Evolutionary conservation across 2,329 filamentous ascomycete species (phyloP).

Genomic region (Calonectria hongkongensis): DNA sequence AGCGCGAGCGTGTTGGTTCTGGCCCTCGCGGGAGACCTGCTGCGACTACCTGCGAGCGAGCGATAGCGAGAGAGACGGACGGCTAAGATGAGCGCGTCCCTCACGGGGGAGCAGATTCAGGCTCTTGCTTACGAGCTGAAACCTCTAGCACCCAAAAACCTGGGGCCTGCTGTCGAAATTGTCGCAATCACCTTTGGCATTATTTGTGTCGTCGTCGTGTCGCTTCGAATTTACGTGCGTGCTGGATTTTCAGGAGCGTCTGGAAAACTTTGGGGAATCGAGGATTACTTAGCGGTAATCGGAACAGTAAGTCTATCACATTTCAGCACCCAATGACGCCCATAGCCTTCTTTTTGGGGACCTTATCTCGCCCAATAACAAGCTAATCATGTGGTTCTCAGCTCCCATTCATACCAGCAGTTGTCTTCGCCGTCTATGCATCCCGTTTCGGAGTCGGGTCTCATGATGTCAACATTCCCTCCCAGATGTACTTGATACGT

Average conservation of each 20-base stretch:
- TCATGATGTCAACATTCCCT: slow-evolving; percentile 2
- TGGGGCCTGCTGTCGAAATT: slow-evolving; percentile 3
- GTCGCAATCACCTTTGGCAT: slow-evolving; percentile 13
- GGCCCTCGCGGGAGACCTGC: background rate
- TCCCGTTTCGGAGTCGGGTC: background rate
- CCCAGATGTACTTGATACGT: slow-evolving; percentile 5
- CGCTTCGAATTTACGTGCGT: slow-evolving; percentile 15
- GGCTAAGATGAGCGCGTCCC: slow-evolving; percentile 6
- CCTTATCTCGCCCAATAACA: background rate
- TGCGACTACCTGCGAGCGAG: background rate
- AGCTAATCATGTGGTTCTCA: background rate
- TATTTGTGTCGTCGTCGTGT: slow-evolving; percentile 3
- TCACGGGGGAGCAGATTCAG: slow-evolving; percentile 18
- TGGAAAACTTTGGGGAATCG: slow-evolving; percentile 8
- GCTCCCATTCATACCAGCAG: slow-evolving; percentile 3
- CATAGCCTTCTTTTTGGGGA: background rate
- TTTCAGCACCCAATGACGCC: background rate
- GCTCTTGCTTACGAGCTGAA: slow-evolving; percentile 10
- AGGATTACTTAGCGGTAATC: slow-evolving; percentile 11
- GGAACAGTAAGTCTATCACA: background rate
- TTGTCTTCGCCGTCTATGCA: slow-evolving; percentile 16
- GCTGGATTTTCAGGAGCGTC: slow-evolving; percentile 4
- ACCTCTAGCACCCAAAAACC: background rate
- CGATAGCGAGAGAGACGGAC: background rate
- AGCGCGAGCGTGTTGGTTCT: background rate